phyloP scores from a whole-genome alignment of 2,329 filamentous ascomycete species.

The Didymella exigua region DNA sequence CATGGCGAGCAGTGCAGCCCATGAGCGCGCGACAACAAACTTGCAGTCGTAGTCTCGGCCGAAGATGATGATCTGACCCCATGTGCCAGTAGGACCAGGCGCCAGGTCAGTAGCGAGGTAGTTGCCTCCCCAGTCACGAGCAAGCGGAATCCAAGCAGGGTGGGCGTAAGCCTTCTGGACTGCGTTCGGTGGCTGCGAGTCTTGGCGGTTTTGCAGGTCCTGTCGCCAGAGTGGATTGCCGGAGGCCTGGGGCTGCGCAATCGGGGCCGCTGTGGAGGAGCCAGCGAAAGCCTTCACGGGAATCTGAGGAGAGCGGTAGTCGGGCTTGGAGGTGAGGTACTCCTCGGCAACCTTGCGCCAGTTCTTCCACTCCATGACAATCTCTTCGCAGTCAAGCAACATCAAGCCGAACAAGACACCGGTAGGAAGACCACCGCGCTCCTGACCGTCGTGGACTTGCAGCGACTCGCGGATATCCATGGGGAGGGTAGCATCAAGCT shows the following conservation, averaged over 20 bases:
- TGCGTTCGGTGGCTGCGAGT: slow-evolving; percentile 82
- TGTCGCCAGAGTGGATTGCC: slow-evolving; percentile 77
- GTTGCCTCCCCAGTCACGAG: slow-evolving; percentile 98
- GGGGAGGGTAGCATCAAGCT: slow-evolving; percentile 90
- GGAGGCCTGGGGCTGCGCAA: slow-evolving; percentile 56
- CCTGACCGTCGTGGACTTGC: slow-evolving; percentile 93
- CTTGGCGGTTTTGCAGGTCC: slow-evolving; percentile 81
- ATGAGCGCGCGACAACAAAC: slow-evolving; percentile 92
- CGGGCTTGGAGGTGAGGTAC: slow-evolving; percentile 68
- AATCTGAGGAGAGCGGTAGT: slow-evolving; percentile 64
- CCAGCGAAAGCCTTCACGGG: slow-evolving; percentile 76
- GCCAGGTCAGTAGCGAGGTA: slow-evolving; percentile 92
- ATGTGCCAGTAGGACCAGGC: slow-evolving; percentile 85
- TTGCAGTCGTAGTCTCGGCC: slow-evolving; percentile 98
- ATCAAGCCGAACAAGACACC: slow-evolving; percentile 93
- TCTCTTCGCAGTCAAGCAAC: slow-evolving; percentile 97
- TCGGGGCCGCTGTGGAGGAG: slow-evolving; percentile 71
- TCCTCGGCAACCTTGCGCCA: slow-evolving; percentile 94
- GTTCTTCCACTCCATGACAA: slow-evolving; percentile 96
- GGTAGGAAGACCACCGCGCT: slow-evolving; percentile 86
- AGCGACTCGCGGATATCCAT: slow-evolving; percentile 93
- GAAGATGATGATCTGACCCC: slow-evolving; percentile 96
- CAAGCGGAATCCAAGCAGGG: slow-evolving; percentile 92
- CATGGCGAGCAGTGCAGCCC: slow-evolving; percentile 82
- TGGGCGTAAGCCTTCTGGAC: slow-evolving; percentile 94